Conservation (phyloP, 805 yeast genomes). For the Wickerhamomyces subpelliculosus region DNA sequence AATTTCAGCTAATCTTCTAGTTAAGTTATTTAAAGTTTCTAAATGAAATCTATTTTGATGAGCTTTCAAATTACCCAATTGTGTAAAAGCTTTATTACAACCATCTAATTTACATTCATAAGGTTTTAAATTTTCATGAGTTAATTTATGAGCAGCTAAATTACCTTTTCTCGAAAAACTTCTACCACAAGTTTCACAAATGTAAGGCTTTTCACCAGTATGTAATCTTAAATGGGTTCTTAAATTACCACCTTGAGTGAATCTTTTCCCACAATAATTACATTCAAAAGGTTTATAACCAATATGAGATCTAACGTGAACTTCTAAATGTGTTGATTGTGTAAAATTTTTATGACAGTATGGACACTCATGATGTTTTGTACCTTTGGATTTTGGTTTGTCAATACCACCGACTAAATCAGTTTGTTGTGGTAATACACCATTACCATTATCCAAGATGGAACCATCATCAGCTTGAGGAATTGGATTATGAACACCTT, state of each 20-base stretch:
- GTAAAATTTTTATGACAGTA: conserved; percentile 77
- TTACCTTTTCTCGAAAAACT: conserved; percentile 88
- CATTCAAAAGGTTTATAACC: conserved; percentile 84
- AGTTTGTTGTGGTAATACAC: conserved; percentile 49
- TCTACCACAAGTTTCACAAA: conserved; percentile 69
- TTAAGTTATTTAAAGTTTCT: conserved; percentile 59
- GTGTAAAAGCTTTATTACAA: conserved; percentile 83
- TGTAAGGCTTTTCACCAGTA: conserved; percentile 89
- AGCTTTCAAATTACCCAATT: conserved; percentile 86
- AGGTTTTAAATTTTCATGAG: conserved; percentile 77
- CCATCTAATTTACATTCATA: conserved; percentile 72
- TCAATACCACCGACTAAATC: conserved; percentile 78
- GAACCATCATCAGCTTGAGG: conserved; percentile 66
- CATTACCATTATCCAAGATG: conserved; percentile 45
- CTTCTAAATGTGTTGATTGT: conserved; percentile 88
- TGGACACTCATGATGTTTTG: conserved; percentile 61
- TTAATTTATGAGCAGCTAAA: conserved; percentile 77
- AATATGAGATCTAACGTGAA: conserved; percentile 80
- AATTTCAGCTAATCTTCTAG: conserved; percentile 58
- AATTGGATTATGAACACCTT: conserved; percentile 61
- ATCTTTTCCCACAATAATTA: conserved; percentile 68
- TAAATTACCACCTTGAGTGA: conserved; percentile 87
- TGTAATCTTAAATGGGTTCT: conserved; percentile 81
- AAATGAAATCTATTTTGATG: conserved; percentile 89
- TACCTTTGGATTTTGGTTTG: conserved; percentile 40